Base-by-base conservation (phyloP, 2,329 filamentous ascomycete genomes). In the Raffaelea arxii region DNA sequence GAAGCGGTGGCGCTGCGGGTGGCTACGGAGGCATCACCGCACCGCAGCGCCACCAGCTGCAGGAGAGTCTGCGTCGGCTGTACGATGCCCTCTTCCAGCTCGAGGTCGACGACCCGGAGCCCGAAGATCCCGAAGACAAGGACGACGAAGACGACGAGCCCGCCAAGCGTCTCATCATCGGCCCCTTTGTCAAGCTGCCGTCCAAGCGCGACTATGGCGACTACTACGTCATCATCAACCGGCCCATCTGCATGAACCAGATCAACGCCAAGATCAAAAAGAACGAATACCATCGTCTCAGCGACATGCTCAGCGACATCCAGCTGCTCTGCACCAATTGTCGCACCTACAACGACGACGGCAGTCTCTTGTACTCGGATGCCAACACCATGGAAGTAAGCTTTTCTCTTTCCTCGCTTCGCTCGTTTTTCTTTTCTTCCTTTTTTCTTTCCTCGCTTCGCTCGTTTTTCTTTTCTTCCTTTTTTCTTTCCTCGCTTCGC, bases 211-310 rank as follows among this genome's bases (percentile, higher is more conserved):
- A 91, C 49, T 98, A 94, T 60, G 85, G 88, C 23, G 90, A 97
- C 62, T 98, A 98, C 70, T 98, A 96, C 63, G 70, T 91, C 61
- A 80, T 96, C 63, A 98, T 98, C 62, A 79, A 84, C 60, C 84
- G 82, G 46, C 92, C 92, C 1, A 96, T 98, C 59, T 91, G 86
- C 60, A 95, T 97, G 85, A 92, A 95, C 56, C 82, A 89, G 62
- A 95, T 98, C 59, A 81, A 87, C 62, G 86, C 84, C 62, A 91
- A 88, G 72, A 95, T 98, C 69, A 96, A 95, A 71, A 91, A 87
- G 65, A 87, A 94, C 59, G 87, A 96, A 60, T 98, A 98, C 65
- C 80, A 78, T 55, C 84, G 77, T 58, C 67, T 96, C 50, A 80
- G 78, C 59, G 86, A 90, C 56, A 80, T 98, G 74, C 77, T 80